Percentiles rank a stretch among this genome's conserved stretches.
Evolutionary conservation across 345 rosid species (phyloP).

Genomic region (Melastoma malabathricum): DNA sequence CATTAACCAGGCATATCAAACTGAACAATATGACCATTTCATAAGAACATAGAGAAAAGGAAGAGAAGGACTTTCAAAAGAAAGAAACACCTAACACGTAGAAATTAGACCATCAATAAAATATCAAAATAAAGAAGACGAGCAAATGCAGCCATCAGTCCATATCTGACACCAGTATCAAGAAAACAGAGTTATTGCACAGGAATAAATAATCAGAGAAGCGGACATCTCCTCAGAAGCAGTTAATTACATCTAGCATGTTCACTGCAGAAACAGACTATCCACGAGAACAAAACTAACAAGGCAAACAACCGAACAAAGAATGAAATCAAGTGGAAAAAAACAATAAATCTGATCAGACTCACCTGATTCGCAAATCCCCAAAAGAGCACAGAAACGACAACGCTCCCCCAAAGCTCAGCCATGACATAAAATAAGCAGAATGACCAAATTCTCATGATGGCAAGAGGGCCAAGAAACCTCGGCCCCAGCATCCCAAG

Average conservation of each 20-base stretch:
- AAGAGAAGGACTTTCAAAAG: no score
- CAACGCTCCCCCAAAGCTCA: conserved; percentile 98
- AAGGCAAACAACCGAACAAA: conserved; percentile 4
- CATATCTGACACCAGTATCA: no score
- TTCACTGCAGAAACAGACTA: no score
- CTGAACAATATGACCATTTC: neutral
- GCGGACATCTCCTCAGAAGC: no score
- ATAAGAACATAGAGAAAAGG: neutral
- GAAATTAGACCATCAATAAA: no score
- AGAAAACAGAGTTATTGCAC: no score
- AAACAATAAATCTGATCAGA: neutral
- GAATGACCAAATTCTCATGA: conserved; percentile 90
- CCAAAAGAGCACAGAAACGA: conserved; percentile 92
- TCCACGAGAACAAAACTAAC: no score
- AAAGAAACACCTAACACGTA: no score
- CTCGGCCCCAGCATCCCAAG: conserved; percentile 69
- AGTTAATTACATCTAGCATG: no score
- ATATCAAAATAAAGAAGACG: no score
- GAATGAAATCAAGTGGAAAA: neutral
- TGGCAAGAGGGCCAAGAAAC: conserved; percentile 93
- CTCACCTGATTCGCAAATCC: conserved; percentile 95
- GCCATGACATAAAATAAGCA: conserved; percentile 99
- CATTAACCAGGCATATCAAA: conserved; percentile 2
- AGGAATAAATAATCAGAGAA: no score
- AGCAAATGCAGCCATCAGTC: no score